Evolutionary conservation across 2,329 filamentous ascomycete genomes (phyloP).

Genomic region (Pseudohalonectria lignicola): DNA sequence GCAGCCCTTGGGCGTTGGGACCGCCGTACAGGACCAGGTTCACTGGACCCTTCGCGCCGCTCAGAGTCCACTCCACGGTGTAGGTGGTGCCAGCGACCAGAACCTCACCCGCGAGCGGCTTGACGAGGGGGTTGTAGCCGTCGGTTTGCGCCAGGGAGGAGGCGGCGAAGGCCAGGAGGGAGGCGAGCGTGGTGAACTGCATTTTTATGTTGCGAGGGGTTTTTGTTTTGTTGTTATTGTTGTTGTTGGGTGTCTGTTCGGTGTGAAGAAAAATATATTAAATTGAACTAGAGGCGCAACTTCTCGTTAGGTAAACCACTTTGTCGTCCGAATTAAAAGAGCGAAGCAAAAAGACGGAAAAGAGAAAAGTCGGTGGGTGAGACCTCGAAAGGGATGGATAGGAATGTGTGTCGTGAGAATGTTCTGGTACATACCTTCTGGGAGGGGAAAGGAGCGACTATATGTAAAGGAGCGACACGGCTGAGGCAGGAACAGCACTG

Average conservation of each 20-base stretch:
- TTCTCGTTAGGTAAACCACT: too few species aligned
- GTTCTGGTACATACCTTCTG: not conserved
- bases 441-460: slow-evolving; percentile 5
- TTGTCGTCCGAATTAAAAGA: not conserved
- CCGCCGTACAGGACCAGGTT: slow-evolving; percentile 46
- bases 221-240: slow-evolving; percentile 5
- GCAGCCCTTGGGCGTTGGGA: slow-evolving; percentile 27
- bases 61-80: slow-evolving; percentile 39
- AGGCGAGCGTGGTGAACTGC: slow-evolving; percentile 37
- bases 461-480: slow-evolving; percentile 1
- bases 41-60: slow-evolving; percentile 28
- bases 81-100: slow-evolving; percentile 37
- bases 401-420: not conserved
- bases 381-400: not conserved
- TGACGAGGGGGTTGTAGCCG: slow-evolving; percentile 44
- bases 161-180: slow-evolving; percentile 40
- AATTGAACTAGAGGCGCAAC: not conserved
- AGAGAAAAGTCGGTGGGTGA: not conserved
- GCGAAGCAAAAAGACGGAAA: not conserved
- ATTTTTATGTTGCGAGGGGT: slow-evolving; percentile 35
- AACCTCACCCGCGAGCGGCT: slow-evolving; percentile 29
- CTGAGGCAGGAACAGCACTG: slow-evolving; percentile 2
- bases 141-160: slow-evolving; percentile 39
- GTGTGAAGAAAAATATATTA: not conserved
- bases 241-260: not conserved